Conservation (phyloP, 371 early-diverging fungal species). For the Dentiscutata heterogama region DNA sequence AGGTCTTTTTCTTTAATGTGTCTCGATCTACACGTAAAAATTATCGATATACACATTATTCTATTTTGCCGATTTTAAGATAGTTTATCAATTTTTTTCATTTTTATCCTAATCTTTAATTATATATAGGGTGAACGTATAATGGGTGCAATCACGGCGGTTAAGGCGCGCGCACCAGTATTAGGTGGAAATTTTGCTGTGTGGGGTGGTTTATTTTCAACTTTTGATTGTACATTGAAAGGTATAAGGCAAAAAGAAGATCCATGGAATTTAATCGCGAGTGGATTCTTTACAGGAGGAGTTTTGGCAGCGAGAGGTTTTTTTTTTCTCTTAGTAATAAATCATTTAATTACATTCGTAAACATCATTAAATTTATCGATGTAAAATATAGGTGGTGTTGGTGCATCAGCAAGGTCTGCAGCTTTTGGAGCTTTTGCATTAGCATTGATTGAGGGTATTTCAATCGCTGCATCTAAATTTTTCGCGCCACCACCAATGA, state of each 20-base stretch:
- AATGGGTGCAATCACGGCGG: constrained; percentile 84
- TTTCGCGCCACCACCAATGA: constrained; percentile 50
- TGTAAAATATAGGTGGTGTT: constrained; percentile 68
- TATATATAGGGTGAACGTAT: constrained; percentile 88
- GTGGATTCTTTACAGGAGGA: constrained; percentile 96
- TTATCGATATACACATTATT: not conserved
- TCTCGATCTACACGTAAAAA: not conserved
- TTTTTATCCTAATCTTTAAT: not conserved
- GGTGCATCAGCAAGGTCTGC: constrained; percentile 88
- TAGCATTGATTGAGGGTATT: constrained; percentile 96
- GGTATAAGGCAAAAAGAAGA: constrained; percentile 96
- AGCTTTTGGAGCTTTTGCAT: constrained; percentile 89
- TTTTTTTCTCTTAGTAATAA: not conserved
- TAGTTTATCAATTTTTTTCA: not conserved
- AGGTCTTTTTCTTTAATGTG: too few species aligned
- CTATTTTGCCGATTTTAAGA: constrained; percentile 17
- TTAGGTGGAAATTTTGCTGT: constrained; percentile 98
- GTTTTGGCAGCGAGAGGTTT: constrained; percentile 87
- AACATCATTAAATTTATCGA: not conserved
- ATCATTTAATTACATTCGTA: constrained; percentile 1
- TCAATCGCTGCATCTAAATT: constrained; percentile 77
- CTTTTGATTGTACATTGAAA: constrained; percentile 95
- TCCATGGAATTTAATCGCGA: constrained; percentile 93
- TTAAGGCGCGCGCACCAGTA: constrained; percentile 96
- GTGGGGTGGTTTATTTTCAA: constrained; percentile 97